Base-by-base conservation (phyloP, 2,329 filamentous ascomycete species). In the Cercospora beticola region DNA sequence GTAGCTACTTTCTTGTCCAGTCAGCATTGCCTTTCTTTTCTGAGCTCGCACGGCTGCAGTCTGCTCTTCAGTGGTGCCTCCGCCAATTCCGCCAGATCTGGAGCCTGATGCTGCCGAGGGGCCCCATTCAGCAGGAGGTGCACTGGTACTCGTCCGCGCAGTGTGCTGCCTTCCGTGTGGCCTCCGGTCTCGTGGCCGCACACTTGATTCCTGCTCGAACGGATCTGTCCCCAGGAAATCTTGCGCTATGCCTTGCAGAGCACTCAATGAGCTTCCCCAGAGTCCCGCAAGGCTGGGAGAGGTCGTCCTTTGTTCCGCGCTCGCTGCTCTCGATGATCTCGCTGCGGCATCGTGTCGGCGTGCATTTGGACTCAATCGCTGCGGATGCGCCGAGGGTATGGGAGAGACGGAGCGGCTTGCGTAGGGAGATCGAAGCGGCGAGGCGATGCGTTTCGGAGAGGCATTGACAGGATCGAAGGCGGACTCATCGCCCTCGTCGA, bases 11-110 rank as follows among this genome's bases (percentile, higher is more conserved):
- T 76, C 75, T 33, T 76, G 72, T 21, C 74, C 70, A 31, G 76
- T 79, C 68, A 86, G 76, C 70, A 85, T 76, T 66, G 84, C 83
- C 71, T 80, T 82, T 60, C 83, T 78, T 77, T 85, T 85, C 77
- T 83, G 82, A 52, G 82, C 83, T 64, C 84, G 76, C 33, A 85
- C 78, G 70, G 83, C 77, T 52, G 80, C 80, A 62, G 84, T 79
- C 58, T 83, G 76, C 64, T 83, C 82, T 70, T 84, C 83, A 62
- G 79, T 78, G 2, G 82, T 80, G 6, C 83, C 84, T 46, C 76
- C 74, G 10, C 83, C 84, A 43, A 85, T 78, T 18, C 79, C 76
- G 56, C 76, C 75, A 54, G 75, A 76, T 60, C 76, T 71, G 30
- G 79, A 77, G 18, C 76, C 75, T 2, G 78, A 74, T 60, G 76